Percentiles rank a stretch among this genome's conserved stretches.
phyloP scores from a whole-genome alignment of 805 yeast genomes.

The Wickerhamomyces pijperi region DNA sequence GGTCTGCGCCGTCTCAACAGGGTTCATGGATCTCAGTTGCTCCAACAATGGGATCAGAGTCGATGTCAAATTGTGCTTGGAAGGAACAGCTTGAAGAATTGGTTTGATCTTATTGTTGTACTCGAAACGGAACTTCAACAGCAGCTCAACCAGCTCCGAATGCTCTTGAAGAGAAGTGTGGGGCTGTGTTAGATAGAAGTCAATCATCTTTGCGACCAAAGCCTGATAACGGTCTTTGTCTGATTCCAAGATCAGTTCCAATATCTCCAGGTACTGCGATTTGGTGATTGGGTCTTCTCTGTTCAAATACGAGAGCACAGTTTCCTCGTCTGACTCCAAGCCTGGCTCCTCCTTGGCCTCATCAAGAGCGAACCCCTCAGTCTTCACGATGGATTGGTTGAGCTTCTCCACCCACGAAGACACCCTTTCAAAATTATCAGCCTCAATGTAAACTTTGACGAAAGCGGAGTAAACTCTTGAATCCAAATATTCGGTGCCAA shows the following conservation, averaged over 20 bases:
- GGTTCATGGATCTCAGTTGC: slow-evolving; percentile 9
- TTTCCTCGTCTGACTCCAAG: slow-evolving; percentile 17
- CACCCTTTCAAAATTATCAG: slow-evolving; percentile 19
- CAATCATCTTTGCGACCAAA: slow-evolving; percentile 12
- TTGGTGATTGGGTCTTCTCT: slow-evolving; percentile 16
- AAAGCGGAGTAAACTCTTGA: slow-evolving; percentile 25
- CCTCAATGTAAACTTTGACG: slow-evolving; percentile 21
- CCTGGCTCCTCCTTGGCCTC: slow-evolving; percentile 8
- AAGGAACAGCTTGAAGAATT: slow-evolving; percentile 8
- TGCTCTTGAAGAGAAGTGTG: slow-evolving; percentile 6
- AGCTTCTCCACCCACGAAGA: slow-evolving; percentile 22
- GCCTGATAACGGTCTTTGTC: neutral
- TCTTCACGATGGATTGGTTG: slow-evolving; percentile 15
- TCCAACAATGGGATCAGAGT: slow-evolving; percentile 11
- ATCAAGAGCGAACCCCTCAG: slow-evolving; percentile 13
- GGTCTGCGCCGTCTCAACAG: slow-evolving; percentile 11
- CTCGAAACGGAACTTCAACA: slow-evolving; percentile 17
- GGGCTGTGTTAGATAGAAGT: slow-evolving; percentile 15
- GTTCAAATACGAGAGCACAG: slow-evolving; percentile 21
- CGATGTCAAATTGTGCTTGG: slow-evolving; percentile 5
- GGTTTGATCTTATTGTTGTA: slow-evolving; percentile 16
- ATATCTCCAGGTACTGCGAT: slow-evolving; percentile 16
- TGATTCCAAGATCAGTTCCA: slow-evolving; percentile 16
- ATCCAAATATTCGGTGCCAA: slow-evolving; percentile 22
- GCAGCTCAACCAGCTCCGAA: slow-evolving; percentile 8